phyloP scores from a whole-genome alignment of 768 basidiomycete species.

The Lyophyllum decastes region DNA sequence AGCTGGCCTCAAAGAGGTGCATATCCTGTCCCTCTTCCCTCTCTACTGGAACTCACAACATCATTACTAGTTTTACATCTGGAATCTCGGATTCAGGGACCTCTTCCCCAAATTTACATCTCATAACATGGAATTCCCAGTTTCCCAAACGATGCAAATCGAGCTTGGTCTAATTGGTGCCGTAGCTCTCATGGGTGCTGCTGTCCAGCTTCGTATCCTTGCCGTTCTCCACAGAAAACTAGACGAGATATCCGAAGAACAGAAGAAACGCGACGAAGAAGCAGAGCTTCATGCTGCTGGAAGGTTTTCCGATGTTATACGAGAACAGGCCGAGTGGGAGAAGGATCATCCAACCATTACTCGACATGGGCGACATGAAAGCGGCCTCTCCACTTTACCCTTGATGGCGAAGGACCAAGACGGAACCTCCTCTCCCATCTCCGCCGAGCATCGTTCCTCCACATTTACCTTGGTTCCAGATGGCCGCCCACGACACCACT shows the following conservation, averaged over 20 bases:
- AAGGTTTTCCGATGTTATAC: conserved; percentile 60
- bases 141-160: conserved; percentile 90
- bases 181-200: conserved; percentile 81
- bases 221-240: conserved; percentile 78
- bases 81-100: conserved; percentile 85
- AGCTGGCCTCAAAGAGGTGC: conserved; percentile 89
- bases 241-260: conserved; percentile 76
- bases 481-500: conserved; percentile 58
- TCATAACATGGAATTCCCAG: conserved; percentile 74
- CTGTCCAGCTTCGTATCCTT: conserved; percentile 88
- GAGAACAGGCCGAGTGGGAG: conserved; percentile 86
- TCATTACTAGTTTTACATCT: conserved; percentile 79
- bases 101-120: conserved; percentile 78
- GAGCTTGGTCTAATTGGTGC: conserved; percentile 89
- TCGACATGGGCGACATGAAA: conserved; percentile 64
- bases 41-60: conserved; percentile 7
- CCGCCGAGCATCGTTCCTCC: conserved; percentile 50
- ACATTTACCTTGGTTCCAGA: conserved; percentile 52
- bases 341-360: conserved; percentile 70
- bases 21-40: conserved; percentile 20
- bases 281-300: conserved; percentile 76
- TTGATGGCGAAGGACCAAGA: conserved; percentile 64
- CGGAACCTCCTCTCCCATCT: conserved; percentile 44
- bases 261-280: conserved; percentile 69
- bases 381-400: conserved; percentile 61